A percentile compares a stretch with the other conserved stretches of the same genome.
These are phyloP conservation scores for Sinapis alba DNA, from an alignment of 441 rosid species.

Conservation along the genomic window DNA sequence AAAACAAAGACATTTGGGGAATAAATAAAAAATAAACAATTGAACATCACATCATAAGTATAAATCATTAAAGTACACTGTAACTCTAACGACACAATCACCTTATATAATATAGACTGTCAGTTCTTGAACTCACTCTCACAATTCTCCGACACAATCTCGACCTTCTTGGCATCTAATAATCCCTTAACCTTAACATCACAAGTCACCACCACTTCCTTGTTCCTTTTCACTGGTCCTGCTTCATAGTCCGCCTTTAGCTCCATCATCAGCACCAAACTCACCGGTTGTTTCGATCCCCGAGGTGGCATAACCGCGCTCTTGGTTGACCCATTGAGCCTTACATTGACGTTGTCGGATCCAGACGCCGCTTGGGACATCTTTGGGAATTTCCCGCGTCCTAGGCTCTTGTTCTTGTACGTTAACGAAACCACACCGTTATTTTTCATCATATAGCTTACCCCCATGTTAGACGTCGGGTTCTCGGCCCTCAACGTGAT, in stretches of 20 bases:
- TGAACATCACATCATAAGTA: slow-evolving; percentile 32
- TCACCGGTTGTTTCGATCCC: slow-evolving; percentile 21
- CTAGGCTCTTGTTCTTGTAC: slow-evolving; percentile 34
- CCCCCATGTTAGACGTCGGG: slow-evolving; percentile 40
- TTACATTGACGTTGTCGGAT: slow-evolving; percentile 16
- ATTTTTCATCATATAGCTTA: slow-evolving; percentile 25
- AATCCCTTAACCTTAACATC: slow-evolving; percentile 40
- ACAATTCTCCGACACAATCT: slow-evolving; percentile 40
- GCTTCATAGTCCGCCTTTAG: slow-evolving; percentile 32
- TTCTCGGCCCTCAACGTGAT: slow-evolving; percentile 29
- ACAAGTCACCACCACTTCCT: slow-evolving; percentile 38
- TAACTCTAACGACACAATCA: slow-evolving; percentile 36
- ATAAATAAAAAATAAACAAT: slow-evolving; percentile 7
- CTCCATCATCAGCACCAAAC: slow-evolving; percentile 29
- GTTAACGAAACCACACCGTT: slow-evolving; percentile 14
- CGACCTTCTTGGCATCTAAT: slow-evolving; percentile 35
- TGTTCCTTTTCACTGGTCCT: slow-evolving; percentile 35
- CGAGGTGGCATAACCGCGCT: slow-evolving; percentile 17
- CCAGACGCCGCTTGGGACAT: slow-evolving; percentile 26
- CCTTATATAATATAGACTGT: slow-evolving; percentile 14
- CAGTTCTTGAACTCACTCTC: slow-evolving; percentile 39
- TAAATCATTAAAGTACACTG: slow-evolving; percentile 22
- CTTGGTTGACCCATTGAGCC: slow-evolving; percentile 33
- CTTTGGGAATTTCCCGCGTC: slow-evolving; percentile 31
- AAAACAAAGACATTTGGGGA: slow-evolving; percentile 10